Base-by-base conservation (phyloP, 2,329 filamentous ascomycete genomes). In the Rhytidhysteron rufulum region DNA sequence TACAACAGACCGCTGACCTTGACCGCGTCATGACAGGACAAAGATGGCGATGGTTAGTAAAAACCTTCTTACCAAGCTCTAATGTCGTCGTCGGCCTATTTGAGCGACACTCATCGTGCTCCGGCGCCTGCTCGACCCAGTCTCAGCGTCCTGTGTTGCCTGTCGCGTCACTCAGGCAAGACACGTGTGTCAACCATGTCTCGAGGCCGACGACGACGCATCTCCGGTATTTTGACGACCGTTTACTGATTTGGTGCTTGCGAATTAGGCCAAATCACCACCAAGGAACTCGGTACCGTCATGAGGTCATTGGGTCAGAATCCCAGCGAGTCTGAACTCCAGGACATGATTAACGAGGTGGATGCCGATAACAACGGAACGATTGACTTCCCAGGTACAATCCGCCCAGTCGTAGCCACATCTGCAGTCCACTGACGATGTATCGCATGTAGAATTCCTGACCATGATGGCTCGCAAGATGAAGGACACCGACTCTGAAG, bases 261-360 rank as follows among this genome's bases (percentile, higher is more conserved):
- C 21, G 31, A 31, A 49, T 13, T 54, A 80, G 79, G 79, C 47
- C 75, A 80, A 61, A 82, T 83, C 69, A 81, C 78, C 45, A 79
- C 77, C 57, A 74, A 75, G 53, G 79, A 82, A 63, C 72, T 83
- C 39, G 78, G 78, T 58, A 76, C 75, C 38, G 78, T 82, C 51
- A 82, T 83, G 79, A 72, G 73, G 58, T 79, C 76, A 42, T 76
- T 83, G 29, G 79, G 79, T 55, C 75, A 81, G 55, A 80, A 80
- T 62, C 77, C 79, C 44, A 78, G 74, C 64, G 75, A 79, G 49
- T 72, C 74, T 41, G 79, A 83, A 65, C 70, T 83, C 39, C 74
- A 80, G 60, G 79, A 83, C 62, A 80, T 83, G 70, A 79, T 83
- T 68, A 80, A 80, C 66, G 80, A 83, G 64, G 78, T 81, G 47